Evolutionary conservation across 2,329 filamentous ascomycete species (phyloP), one percentile per base, ranked within the genome.

Genomic region (Pochonia chlamydosporia): DNA sequence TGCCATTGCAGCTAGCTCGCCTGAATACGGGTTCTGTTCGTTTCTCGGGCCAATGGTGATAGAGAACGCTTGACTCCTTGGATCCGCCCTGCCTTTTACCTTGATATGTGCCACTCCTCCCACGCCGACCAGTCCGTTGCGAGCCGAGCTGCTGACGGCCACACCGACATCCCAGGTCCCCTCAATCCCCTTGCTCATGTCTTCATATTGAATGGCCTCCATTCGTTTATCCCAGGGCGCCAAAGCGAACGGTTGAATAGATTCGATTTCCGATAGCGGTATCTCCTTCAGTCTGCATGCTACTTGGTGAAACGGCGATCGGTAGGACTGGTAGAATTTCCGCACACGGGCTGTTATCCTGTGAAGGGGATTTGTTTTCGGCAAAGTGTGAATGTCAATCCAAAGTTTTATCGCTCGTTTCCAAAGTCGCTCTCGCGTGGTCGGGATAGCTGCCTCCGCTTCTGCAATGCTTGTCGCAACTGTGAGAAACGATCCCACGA

Each of bases 21-120:
- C 46, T 20, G 50, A 54, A 25, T 48, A 54, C 11, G 50, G 52
- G 43, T 54, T 55, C 48, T 56, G 50, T 41, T 54, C 50, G n/a
- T 43, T 47, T 39, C 50, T 54, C 33, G 37, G 43, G 26, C 51
- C 47, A 28, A 54, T 45, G 28, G 47, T 56, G 31, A 55, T 53
- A 30, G 49, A 55, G 42, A 56, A 56, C 6, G 26, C 26, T 43
- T 53, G 42, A 20, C 43, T 26, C 20, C 35, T 48, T 26, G 51
- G 36, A 4, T 40, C 28, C 47, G 33, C 44, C 33, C n/a, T 36
- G 23, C 39, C 39, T 35, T 36, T 44, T 16, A 30, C 16, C 3
- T 46, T 35, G 10, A 51, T 40, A 11, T 49, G 37, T 7, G 49
- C 36, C 33, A 47, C 25, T 9, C 53, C 49, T 16, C 52, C 46